phyloP scores from a whole-genome alignment of 1,284 basidiomycete genomes.

The Puccinia triticina region DNA sequence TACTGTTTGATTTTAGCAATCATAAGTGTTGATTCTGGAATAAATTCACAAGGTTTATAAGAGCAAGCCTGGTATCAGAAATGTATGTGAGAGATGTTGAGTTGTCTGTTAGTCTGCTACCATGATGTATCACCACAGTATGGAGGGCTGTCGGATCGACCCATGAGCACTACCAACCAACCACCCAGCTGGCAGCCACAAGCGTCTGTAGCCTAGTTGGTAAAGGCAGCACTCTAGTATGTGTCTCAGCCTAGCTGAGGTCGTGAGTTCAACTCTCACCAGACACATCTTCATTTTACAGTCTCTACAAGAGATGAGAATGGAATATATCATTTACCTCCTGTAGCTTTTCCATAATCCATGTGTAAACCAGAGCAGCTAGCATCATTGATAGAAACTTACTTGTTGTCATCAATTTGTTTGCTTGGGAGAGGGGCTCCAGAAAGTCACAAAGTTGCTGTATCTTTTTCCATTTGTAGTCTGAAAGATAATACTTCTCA shows the following conservation, averaged over 20 bases:
- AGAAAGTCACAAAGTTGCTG: conserved; percentile 1
- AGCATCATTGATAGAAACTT: neutral
- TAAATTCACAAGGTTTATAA: neutral
- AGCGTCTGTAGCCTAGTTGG: too few species aligned
- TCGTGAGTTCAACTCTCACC: too few species aligned
- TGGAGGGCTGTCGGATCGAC: too few species aligned
- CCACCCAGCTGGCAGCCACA: too few species aligned
- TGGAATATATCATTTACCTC: neutral
- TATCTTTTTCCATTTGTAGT: neutral
- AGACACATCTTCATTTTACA: too few species aligned
- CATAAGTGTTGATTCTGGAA: neutral
- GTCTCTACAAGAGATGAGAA: neutral
- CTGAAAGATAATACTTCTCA: neutral
- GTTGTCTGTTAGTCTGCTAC: too few species aligned
- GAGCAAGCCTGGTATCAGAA: neutral
- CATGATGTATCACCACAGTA: too few species aligned
- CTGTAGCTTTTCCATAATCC: neutral
- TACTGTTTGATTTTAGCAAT: neutral
- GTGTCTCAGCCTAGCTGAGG: too few species aligned
- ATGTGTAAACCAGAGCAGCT: neutral
- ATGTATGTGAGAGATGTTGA: neutral
- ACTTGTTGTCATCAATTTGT: neutral
- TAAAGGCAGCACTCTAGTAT: too few species aligned
- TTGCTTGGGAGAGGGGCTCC: neutral
- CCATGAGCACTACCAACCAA: too few species aligned